phyloP scores from a whole-genome alignment of 352 stramenopile genomes.

The Phytophthora sp. region DNA sequence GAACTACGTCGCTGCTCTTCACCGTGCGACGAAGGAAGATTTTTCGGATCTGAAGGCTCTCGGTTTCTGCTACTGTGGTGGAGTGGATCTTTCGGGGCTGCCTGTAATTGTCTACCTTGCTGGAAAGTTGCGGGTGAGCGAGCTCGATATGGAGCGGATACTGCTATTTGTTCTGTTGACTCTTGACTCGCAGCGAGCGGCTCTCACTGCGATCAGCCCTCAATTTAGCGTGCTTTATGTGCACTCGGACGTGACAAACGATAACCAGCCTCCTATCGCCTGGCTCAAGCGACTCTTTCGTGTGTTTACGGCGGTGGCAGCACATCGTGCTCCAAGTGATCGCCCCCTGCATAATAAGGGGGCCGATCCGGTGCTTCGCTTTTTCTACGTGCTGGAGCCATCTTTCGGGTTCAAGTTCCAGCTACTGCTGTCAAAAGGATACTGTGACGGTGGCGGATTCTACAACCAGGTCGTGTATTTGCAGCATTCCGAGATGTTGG shows the following conservation, averaged over 20 bases:
- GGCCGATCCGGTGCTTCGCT: conserved; percentile 55
- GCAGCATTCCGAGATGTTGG: conserved; percentile 48
- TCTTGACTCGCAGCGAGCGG: conserved; percentile 49
- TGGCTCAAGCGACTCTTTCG: conserved; percentile 80
- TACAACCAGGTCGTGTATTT: conserved; percentile 86
- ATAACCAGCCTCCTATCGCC: conserved; percentile 59
- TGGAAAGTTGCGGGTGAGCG: conserved; percentile 48
- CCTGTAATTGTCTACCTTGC: conserved; percentile 79
- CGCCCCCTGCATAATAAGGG: conserved; percentile 31
- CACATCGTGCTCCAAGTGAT: conserved; percentile 19
- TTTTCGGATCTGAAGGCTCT: conserved; percentile 63
- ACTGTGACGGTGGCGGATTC: conserved; percentile 59
- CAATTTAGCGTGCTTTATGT: conserved; percentile 80
- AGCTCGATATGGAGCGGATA: conserved; percentile 70
- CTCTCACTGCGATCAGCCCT: conserved; percentile 46
- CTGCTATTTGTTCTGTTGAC: conserved; percentile 74
- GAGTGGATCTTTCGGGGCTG: conserved; percentile 67
- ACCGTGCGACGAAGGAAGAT: conserved; percentile 54
- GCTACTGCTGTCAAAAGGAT: conserved; percentile 70
- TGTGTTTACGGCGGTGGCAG: conserved; percentile 51
- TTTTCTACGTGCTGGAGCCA: conserved; percentile 83
- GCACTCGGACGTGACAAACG: conserved; percentile 47
- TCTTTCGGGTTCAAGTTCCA: conserved; percentile 79
- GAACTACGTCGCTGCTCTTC: conserved; percentile 51
- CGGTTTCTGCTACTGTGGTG: conserved; percentile 70